phyloP scores from a whole-genome alignment of 768 basidiomycete species.

The Xerocomus potaroensis region DNA sequence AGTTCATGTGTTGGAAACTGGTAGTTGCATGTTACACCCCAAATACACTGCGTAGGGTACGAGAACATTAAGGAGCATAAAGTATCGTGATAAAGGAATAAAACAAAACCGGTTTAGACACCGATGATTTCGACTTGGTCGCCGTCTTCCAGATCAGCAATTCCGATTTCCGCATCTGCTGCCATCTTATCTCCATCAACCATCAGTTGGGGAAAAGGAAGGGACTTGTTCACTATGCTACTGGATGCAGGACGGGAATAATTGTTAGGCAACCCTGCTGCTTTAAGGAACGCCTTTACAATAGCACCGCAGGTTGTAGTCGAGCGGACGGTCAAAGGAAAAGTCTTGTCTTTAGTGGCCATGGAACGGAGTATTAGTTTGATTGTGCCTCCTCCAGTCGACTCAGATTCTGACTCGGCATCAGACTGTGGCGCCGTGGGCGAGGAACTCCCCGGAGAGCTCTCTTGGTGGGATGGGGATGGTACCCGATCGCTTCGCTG shows the following conservation, averaged over 20 bases:
- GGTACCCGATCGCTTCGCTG: constrained; percentile 27
- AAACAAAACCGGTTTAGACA: constrained; percentile 29
- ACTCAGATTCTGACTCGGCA: constrained; percentile 34
- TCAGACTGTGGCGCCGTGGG: constrained; percentile 24
- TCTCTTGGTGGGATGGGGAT: constrained; percentile 18
- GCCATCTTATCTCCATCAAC: constrained; percentile 72
- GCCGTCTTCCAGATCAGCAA: constrained; percentile 72
- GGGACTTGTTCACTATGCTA: constrained; percentile 28
- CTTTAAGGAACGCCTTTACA: constrained; percentile 69
- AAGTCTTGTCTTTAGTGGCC: constrained; percentile 42
- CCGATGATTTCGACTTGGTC: constrained; percentile 75
- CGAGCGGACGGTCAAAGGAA: constrained; percentile 64
- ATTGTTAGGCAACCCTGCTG: constrained; percentile 54
- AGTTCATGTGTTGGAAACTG: not conserved
- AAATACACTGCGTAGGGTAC: constrained; percentile 5
- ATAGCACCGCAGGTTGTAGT: constrained; percentile 76
- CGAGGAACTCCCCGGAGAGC: constrained; percentile 8
- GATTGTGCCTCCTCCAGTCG: constrained; percentile 45
- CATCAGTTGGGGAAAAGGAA: constrained; percentile 36
- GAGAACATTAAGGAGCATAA: constrained; percentile 11
- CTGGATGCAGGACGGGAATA: constrained; percentile 39
- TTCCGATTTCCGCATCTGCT: constrained; percentile 56
- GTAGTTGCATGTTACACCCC: constrained; percentile 1
- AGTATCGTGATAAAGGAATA: constrained; percentile 4
- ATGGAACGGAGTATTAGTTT: constrained; percentile 63